Base-by-base conservation (phyloP, 805 yeast species). In the Schwanniomyces yamadae region DNA sequence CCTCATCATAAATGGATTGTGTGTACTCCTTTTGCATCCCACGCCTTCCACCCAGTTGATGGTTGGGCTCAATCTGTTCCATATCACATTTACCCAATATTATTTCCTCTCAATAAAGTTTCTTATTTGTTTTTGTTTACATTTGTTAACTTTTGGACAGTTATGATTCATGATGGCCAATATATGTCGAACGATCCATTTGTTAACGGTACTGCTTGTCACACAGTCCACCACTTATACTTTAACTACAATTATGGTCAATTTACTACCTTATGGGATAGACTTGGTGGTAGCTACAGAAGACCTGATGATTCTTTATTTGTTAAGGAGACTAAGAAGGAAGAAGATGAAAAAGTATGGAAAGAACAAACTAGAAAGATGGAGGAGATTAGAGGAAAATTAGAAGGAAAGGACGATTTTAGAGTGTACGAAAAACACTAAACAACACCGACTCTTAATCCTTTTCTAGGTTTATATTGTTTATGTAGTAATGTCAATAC, bases 1-100 rank as follows among this genome's bases (percentile, higher is more conserved):
- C 97, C 97, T 9, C 99, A 93, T 64, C 99, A 93, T 75, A 93
- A 93, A 68, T 93, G 99, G 99, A 80, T 93, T 49, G 96, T 93
- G 26, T 91, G 98, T 43, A 91, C 99, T 7, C 99, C 99, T 28
- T 93, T 84, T 66, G 99, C 99, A 0, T 87, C 96, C 6, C 97
- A 90, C 57, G 97, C 98, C 17, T 93, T 93, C 88, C 96, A 93
- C 63, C 98, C 99, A 10, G 84, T 93, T 35, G 99, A 93, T 53
- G 99, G 99, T 25, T 93, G 85, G 69, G 69, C 78, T 41, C 99
- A 93, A 71, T 84, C 95, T 23, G 58, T 93, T 46, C 96, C 99
- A 10, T 93, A 93, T 69, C 99, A 93, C 61, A 49, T 89, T 41
- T 93, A 76, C 67, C 98, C 98, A 41, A 78, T 93, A 61, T 40